Percentiles rank a stretch among this genome's conserved stretches.
Conservation (phyloP, 2,329 filamentous ascomycete species). For the Exophiala viscosa region DNA sequence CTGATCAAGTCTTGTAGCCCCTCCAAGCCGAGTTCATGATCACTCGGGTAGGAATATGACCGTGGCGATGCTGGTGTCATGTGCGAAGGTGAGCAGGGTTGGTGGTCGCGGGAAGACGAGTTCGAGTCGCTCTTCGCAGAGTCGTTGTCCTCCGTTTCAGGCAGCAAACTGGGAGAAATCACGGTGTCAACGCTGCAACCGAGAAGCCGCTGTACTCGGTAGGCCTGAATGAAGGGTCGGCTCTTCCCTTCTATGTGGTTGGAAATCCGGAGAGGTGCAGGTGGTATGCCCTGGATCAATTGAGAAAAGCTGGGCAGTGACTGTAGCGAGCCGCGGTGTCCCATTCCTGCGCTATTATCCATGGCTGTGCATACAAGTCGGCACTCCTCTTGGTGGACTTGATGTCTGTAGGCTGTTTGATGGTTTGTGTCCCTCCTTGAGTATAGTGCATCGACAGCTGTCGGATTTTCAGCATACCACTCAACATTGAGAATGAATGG, state of each 20-base stretch:
- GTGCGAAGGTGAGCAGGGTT: not conserved
- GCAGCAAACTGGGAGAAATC: too few relatives aligned
- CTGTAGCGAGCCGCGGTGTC: not conserved
- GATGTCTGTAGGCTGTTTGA: too few relatives aligned
- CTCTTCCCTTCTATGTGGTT: not conserved
- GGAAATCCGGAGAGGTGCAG: not conserved
- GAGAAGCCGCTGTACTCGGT: not conserved
- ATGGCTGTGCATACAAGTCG: too few relatives aligned
- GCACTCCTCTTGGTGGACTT: too few relatives aligned
- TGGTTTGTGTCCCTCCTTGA: too few relatives aligned
- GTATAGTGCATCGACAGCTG: too few relatives aligned
- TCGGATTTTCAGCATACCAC: too few relatives aligned
- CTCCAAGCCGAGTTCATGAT: not conserved
- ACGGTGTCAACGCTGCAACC: too few relatives aligned
- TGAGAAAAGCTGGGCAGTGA: constrained; percentile 5
- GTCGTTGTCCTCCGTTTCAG: too few relatives aligned
- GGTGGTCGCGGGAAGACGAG: not conserved
- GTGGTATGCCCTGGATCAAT: not conserved
- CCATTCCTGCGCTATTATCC: not conserved
- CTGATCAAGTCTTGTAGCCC: not conserved
- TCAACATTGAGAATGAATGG: too few relatives aligned
- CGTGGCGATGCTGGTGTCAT: not conserved
- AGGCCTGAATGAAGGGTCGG: not conserved
- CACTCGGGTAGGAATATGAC: not conserved
- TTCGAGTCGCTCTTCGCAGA: too few relatives aligned